A percentile compares a stretch with the other conserved stretches of the same genome.
Evolutionary conservation across 208 protist genomes (phyloP).

Genomic region (Tritrichomonas foetus): DNA sequence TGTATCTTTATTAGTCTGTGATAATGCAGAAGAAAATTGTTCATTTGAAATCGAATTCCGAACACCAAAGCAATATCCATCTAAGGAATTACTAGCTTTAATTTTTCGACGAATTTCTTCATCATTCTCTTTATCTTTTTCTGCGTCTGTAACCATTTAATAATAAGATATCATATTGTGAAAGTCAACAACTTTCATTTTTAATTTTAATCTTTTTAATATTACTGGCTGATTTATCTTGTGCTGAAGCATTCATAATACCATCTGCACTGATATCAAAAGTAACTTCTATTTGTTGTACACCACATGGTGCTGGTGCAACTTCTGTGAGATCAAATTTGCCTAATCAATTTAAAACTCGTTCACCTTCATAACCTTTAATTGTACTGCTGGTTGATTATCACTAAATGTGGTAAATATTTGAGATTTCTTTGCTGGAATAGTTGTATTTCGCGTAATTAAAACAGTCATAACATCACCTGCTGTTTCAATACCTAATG

Average conservation of each 20-base stretch:
- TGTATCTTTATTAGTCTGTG: not conserved
- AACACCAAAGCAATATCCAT: constrained; percentile 52
- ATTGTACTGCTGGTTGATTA: constrained; percentile 95
- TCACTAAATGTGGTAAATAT: constrained; percentile 88
- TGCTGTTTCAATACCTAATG: constrained; percentile 61
- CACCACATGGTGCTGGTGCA: constrained; percentile 61
- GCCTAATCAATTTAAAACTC: constrained; percentile 95
- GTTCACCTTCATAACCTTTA: constrained; percentile 98
- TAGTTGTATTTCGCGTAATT: constrained; percentile 68
- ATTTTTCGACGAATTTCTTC: constrained; percentile 46
- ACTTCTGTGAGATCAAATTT: constrained; percentile 81
- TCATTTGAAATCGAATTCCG: not conserved
- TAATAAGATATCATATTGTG: constrained; percentile 71
- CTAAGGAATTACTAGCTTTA: constrained; percentile 55
- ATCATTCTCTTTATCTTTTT: constrained; percentile 46
- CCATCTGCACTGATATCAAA: constrained; percentile 95
- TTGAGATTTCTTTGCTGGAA: constrained; percentile 67
- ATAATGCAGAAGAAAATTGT: not conserved
- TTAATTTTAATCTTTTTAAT: constrained; percentile 63
- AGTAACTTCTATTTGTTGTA: constrained; percentile 45
- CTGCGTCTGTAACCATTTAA: not conserved
- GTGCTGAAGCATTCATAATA: constrained; percentile 88
- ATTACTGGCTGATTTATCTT: constrained; percentile 68
- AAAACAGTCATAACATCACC: constrained; percentile 81
- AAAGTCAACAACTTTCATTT: constrained; percentile 79